These are phyloP conservation scores for Ambrosia hybrid DNA, from an alignment of 140 eudicot species.

Conservation along the genomic window DNA sequence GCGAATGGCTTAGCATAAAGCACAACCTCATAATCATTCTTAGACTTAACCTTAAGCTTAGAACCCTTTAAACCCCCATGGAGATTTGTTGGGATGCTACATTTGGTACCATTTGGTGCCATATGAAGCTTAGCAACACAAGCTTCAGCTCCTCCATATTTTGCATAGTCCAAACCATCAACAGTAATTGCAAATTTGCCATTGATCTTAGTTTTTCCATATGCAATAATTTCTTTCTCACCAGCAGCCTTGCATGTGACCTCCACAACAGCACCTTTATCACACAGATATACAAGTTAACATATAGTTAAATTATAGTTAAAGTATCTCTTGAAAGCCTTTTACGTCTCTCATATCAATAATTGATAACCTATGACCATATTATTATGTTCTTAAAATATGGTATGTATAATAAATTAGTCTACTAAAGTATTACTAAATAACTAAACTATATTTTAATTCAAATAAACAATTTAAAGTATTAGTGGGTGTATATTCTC, in stretches of 20 bases:
- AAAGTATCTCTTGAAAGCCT: not conserved
- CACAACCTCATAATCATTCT: conserved; percentile 45
- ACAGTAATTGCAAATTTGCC: conserved; percentile 58
- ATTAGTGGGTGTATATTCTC: not conserved
- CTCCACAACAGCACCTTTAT: conserved; percentile 64
- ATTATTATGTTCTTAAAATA: not conserved
- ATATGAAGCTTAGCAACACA: conserved; percentile 63
- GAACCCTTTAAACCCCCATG: conserved; percentile 57
- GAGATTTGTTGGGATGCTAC: conserved; percentile 55
- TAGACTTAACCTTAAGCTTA: conserved; percentile 50
- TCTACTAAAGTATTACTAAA: too few species aligned
- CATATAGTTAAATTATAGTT: not conserved
- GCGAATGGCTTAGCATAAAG: conserved; percentile 59
- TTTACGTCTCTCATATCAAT: not conserved
- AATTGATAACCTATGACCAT: not conserved
- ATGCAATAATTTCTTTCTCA: conserved; percentile 47
- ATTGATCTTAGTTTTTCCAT: conserved; percentile 68
- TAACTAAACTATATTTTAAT: not conserved
- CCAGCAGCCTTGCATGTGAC: conserved; percentile 65
- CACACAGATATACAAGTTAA: conserved; percentile 13
- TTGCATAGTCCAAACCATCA: conserved; percentile 54
- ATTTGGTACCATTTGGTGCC: conserved; percentile 57
- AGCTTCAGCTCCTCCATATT: conserved; percentile 65
- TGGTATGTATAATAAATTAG: not conserved
- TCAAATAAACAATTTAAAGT: too few species aligned